Percentiles rank a stretch among this genome's conserved stretches.
phyloP scores from a whole-genome alignment of 192 early-diverging fungal species.

The Backusella liffmaniae region DNA sequence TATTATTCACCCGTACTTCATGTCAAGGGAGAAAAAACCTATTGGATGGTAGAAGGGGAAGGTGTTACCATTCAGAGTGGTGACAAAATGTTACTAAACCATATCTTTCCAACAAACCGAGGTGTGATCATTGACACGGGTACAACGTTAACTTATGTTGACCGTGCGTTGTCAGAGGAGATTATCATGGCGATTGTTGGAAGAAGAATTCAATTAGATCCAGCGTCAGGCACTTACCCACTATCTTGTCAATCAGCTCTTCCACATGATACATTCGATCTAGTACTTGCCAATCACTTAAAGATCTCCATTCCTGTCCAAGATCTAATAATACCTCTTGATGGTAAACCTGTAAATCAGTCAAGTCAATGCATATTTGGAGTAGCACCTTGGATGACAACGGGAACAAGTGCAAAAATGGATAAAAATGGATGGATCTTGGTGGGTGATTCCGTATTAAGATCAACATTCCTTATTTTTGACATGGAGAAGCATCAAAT shows the following conservation, averaged over 20 bases:
- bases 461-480: constrained; percentile 25
- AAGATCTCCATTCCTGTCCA: constrained; percentile 7
- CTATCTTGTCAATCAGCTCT: not conserved
- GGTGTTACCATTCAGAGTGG: constrained; percentile 3
- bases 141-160: constrained; percentile 29
- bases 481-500: constrained; percentile 27
- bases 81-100: not conserved
- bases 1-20: constrained; percentile 33
- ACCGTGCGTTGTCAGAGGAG: not conserved
- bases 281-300: not conserved
- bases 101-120: not conserved
- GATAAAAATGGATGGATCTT: constrained; percentile 26
- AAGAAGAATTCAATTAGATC: not conserved
- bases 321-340: constrained; percentile 17
- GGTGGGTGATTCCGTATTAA: constrained; percentile 26
- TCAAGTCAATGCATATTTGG: constrained; percentile 26
- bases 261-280: not conserved
- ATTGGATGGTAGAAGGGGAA: constrained; percentile 30
- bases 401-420: not conserved
- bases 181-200: constrained; percentile 1
- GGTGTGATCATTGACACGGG: constrained; percentile 31
- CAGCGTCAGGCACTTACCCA: not conserved
- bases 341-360: not conserved
- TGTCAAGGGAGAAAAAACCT: not conserved
- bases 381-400: constrained; percentile 21